A percentile compares a stretch with the other conserved stretches of the same genome.
These are phyloP conservation scores for Shiraia bambusicola DNA, from an alignment of 2,329 filamentous ascomycete species.

Conservation along the genomic window DNA sequence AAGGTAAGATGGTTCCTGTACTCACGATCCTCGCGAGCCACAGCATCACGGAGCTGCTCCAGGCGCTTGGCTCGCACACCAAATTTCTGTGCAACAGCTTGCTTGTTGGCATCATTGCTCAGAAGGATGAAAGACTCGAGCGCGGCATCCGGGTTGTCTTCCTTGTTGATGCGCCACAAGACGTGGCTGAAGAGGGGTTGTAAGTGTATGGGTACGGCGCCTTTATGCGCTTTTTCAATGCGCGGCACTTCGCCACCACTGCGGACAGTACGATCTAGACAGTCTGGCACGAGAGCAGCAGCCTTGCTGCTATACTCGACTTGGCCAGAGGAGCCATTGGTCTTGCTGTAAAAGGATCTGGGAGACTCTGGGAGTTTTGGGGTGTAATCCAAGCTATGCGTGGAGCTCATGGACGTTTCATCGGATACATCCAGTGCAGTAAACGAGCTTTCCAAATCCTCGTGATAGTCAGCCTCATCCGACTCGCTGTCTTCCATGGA, in stretches of 20 bases:
- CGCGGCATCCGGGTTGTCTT: slow-evolving; percentile 49
- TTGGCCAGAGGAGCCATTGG: slow-evolving; percentile 23
- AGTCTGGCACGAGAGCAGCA: slow-evolving; percentile 10
- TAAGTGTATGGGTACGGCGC: slow-evolving; percentile 42
- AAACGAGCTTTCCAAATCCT: slow-evolving; percentile 43
- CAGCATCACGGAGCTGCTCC: slow-evolving; percentile 52
- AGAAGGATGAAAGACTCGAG: slow-evolving; percentile 55
- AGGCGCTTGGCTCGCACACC: slow-evolving; percentile 53
- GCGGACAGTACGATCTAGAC: slow-evolving; percentile 32
- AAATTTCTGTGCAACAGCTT: slow-evolving; percentile 51
- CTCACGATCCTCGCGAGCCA: slow-evolving; percentile 53
- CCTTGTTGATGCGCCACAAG: slow-evolving; percentile 54
- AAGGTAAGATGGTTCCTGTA: slow-evolving; percentile 45
- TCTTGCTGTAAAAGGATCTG: slow-evolving; percentile 38
- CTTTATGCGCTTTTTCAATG: slow-evolving; percentile 30
- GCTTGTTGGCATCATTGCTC: slow-evolving; percentile 52
- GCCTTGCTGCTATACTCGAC: slow-evolving; percentile 26
- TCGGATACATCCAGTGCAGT: slow-evolving; percentile 40
- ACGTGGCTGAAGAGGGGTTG: slow-evolving; percentile 55
- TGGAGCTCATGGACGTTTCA: slow-evolving; percentile 48
- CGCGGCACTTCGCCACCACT: slow-evolving; percentile 30
- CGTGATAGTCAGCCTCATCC: slow-evolving; percentile 39
- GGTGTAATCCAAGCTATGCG: slow-evolving; percentile 41
- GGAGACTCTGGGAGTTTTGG: slow-evolving; percentile 46
- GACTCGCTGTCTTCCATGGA: slow-evolving; percentile 50